A percentile compares a stretch with the other conserved stretches of the same genome.
Evolutionary conservation across 208 protist genomes (phyloP).

Genomic region (Trypanosoma vivax): DNA sequence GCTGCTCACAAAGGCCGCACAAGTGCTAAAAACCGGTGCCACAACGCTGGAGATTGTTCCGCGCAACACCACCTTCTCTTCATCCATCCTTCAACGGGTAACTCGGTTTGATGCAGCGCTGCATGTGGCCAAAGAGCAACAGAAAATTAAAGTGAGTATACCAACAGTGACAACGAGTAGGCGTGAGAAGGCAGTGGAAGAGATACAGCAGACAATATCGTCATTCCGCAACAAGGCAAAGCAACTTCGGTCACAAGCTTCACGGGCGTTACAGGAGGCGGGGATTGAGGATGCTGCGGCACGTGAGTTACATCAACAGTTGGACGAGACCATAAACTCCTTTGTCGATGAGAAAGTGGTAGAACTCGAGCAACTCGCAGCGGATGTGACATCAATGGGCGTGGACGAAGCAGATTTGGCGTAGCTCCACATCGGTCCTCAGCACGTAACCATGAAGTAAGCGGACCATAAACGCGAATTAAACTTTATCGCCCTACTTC

Average conservation of each 20-base stretch:
- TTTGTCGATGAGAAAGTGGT: constrained; percentile 72
- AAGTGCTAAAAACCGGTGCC: constrained; percentile 62
- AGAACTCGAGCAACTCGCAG: constrained; percentile 61
- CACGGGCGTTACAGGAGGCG: constrained; percentile 58
- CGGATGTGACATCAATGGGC: constrained; percentile 83
- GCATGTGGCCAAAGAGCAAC: constrained; percentile 63
- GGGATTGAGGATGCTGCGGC: constrained; percentile 55
- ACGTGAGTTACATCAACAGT: constrained; percentile 39
- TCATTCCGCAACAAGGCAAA: constrained; percentile 55
- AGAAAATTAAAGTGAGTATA: constrained; percentile 64
- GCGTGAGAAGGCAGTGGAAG: constrained; percentile 46
- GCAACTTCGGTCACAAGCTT: constrained; percentile 40
- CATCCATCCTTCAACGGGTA: constrained; percentile 54
- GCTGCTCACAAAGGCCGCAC: constrained; percentile 60
- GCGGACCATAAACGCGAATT: not conserved
- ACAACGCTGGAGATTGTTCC: constrained; percentile 64
- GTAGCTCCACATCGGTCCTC: too few species aligned
- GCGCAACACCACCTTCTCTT: constrained; percentile 43
- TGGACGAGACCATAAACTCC: constrained; percentile 45
- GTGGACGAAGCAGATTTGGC: constrained; percentile 61
- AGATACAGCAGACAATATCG: constrained; percentile 42
- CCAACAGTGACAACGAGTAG: constrained; percentile 65
- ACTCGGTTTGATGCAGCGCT: constrained; percentile 67
- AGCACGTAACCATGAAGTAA: not conserved
- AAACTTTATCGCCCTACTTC: constrained; percentile 1